Percentiles rank a stretch among this genome's conserved stretches.
phyloP scores from a whole-genome alignment of 164 flowering plant genomes.

The Akebia trifoliata region DNA sequence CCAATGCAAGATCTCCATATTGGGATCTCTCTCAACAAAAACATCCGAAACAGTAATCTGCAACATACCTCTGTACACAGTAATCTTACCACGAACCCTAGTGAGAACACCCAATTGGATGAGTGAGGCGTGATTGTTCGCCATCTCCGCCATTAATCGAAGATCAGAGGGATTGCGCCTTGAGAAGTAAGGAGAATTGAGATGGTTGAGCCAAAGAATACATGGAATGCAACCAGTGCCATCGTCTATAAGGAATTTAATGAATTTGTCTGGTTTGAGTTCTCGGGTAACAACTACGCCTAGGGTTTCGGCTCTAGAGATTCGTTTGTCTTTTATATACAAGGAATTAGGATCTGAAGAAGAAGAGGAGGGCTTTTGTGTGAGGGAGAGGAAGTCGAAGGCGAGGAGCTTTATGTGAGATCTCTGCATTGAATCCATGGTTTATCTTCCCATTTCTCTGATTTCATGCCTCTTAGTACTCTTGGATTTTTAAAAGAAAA shows the following conservation, averaged over 20 bases:
- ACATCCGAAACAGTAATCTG: slow-evolving; percentile 70
- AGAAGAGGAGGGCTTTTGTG: slow-evolving; percentile 20
- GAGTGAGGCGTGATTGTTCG: slow-evolving; percentile 27
- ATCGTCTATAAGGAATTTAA: slow-evolving; percentile 69
- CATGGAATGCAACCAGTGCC: slow-evolving; percentile 76
- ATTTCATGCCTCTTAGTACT: no score
- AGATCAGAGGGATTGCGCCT: slow-evolving; percentile 44
- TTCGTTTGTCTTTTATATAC: slow-evolving; percentile 25
- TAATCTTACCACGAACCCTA: slow-evolving; percentile 66
- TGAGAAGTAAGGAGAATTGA: slow-evolving; percentile 42
- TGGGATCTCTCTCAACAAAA: slow-evolving; percentile 65
- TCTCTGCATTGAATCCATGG: slow-evolving; percentile 24
- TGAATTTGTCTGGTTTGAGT: slow-evolving; percentile 46
- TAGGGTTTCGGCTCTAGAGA: slow-evolving; percentile 56
- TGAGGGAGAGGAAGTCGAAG: slow-evolving; percentile 55
- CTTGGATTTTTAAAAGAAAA: no score
- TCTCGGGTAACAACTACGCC: slow-evolving; percentile 60
- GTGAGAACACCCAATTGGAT: slow-evolving; percentile 49
- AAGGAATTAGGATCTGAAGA: slow-evolving; percentile 18
- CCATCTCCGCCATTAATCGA: slow-evolving; percentile 40
- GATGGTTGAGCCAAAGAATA: slow-evolving; percentile 82
- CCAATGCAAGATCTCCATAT: slow-evolving; percentile 76
- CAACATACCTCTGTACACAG: slow-evolving; percentile 41
- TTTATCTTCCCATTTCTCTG: no score
- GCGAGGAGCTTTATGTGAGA: slow-evolving; percentile 69